Conservation (phyloP, 495 filamentous ascomycete genomes). For the Pseudomonodictys pantanalensis region DNA sequence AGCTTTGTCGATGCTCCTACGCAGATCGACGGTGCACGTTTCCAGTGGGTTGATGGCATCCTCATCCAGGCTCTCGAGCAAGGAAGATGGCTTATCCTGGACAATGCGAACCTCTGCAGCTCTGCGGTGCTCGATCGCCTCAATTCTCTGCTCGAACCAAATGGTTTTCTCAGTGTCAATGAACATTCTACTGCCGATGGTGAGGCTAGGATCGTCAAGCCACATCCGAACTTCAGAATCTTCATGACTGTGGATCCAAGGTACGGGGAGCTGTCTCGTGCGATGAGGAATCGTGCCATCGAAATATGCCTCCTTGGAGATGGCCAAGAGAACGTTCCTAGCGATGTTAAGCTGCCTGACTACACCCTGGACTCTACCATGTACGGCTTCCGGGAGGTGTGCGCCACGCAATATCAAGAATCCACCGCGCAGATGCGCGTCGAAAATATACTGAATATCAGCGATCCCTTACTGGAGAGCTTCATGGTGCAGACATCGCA, state of each 20-base stretch:
- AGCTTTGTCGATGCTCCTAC: not conserved
- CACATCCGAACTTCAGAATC: slow-evolving; percentile 84
- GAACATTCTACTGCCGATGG: slow-evolving; percentile 84
- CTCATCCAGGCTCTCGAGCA: slow-evolving; percentile 81
- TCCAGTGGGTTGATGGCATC: slow-evolving; percentile 94
- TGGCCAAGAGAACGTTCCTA: not conserved
- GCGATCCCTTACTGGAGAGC: slow-evolving; percentile 49
- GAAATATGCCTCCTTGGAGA: slow-evolving; percentile 69
- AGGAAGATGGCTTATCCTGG: slow-evolving; percentile 89
- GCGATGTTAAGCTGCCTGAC: not conserved
- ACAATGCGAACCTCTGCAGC: slow-evolving; percentile 95
- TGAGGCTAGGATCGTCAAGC: slow-evolving; percentile 71
- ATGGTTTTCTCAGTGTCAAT: slow-evolving; percentile 83
- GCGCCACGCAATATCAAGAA: slow-evolving; percentile 27
- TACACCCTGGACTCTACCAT: slow-evolving; percentile 47
- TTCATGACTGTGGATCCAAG: slow-evolving; percentile 93
- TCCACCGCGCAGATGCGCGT: slow-evolving; percentile 44
- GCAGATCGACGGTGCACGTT: slow-evolving; percentile 62
- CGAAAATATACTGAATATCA: slow-evolving; percentile 56
- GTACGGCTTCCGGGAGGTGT: slow-evolving; percentile 50
- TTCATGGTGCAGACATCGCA: not conserved
- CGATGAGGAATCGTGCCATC: slow-evolving; percentile 92
- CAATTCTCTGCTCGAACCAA: slow-evolving; percentile 90
- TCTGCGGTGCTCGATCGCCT: slow-evolving; percentile 90
- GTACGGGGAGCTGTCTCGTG: slow-evolving; percentile 89